Conservation (phyloP, 768 basidiomycete genomes). For the Auricularia cornea region DNA sequence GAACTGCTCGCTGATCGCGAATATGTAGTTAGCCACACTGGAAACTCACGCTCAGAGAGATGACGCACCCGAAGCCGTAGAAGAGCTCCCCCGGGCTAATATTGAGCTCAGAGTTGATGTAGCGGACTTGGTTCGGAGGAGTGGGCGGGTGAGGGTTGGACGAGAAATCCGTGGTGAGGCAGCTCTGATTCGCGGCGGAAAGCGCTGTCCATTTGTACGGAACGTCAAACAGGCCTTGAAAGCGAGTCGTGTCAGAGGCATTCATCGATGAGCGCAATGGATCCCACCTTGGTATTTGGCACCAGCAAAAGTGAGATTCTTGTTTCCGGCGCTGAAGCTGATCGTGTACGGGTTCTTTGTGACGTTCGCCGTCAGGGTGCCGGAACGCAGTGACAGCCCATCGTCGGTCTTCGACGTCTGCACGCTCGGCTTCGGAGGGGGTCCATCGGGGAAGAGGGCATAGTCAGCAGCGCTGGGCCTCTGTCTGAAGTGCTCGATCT, state of each 20-base stretch:
- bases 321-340: conserved; percentile 26
- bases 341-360: conserved; percentile 53
- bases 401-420: conserved; percentile 24
- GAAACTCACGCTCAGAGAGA: too few relatives aligned
- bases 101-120: conserved; percentile 24
- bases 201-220: conserved; percentile 19
- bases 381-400: conserved; percentile 32
- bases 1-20: conserved; percentile 27
- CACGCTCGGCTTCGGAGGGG: conserved; percentile 37
- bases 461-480: conserved; percentile 32
- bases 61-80: conserved; percentile 22
- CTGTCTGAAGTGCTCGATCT: conserved; percentile 13
- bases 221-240: conserved; percentile 17
- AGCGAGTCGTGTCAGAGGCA: conserved; percentile 16
- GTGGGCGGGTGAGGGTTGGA: conserved; percentile 46
- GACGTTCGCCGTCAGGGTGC: conserved; percentile 46
- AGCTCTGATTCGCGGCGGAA: conserved; percentile 27
- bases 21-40: too few relatives aligned
- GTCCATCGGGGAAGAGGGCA: conserved; percentile 52
- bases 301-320: conserved; percentile 11
- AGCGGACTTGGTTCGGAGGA: conserved; percentile 26
- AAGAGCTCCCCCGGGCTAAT: conserved; percentile 26
- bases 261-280: conserved; percentile 9
- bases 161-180: conserved; percentile 45
- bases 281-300: conserved; percentile 8